These are phyloP conservation scores for Volutella citrinella DNA, from an alignment of 2,329 filamentous ascomycete species.

Conservation along the genomic window DNA sequence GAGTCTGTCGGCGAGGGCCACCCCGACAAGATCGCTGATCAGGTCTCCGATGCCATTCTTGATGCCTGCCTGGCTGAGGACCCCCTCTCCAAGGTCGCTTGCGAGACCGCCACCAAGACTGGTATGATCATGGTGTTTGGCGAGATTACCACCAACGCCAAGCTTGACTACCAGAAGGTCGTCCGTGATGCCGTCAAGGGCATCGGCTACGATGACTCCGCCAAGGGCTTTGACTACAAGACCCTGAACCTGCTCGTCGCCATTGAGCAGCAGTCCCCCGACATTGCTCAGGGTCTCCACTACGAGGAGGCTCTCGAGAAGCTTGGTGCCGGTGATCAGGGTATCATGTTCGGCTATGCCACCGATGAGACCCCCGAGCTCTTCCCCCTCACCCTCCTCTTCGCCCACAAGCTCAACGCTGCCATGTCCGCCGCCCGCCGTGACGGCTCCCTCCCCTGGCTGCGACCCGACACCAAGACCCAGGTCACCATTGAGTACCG, in stretches of 20 bases:
- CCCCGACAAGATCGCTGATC: conserved; percentile 96
- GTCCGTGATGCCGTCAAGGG: conserved; percentile 95
- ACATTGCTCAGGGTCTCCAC: conserved; percentile 98
- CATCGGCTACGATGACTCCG: conserved; percentile 95
- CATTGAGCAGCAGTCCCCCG: conserved; percentile 98
- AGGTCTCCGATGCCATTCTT: conserved; percentile 97
- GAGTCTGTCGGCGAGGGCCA: conserved; percentile 89
- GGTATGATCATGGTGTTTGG: conserved; percentile 99
- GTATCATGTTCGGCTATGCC: conserved; percentile 99
- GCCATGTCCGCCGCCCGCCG: conserved; percentile 89
- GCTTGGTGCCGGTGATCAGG: conserved; percentile 98
- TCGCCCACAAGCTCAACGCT: conserved; percentile 95
- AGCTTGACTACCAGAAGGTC: conserved; percentile 96
- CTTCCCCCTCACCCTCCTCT: conserved; percentile 87
- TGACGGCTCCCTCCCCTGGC: conserved; percentile 85
- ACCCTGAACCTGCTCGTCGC: conserved; percentile 97
- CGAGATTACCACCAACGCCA: conserved; percentile 97
- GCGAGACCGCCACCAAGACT: conserved; percentile 99
- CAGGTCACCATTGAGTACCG: conserved; percentile 99
- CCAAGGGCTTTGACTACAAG: conserved; percentile 99
- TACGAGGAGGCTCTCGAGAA: conserved; percentile 97
- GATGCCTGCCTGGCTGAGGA: conserved; percentile 95
- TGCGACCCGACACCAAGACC: conserved; percentile 98
- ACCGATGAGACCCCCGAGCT: conserved; percentile 98
- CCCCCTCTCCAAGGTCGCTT: conserved; percentile 97